Conservation (phyloP, 2,329 filamentous ascomycete species). For the Trichoderma pleuroti region DNA sequence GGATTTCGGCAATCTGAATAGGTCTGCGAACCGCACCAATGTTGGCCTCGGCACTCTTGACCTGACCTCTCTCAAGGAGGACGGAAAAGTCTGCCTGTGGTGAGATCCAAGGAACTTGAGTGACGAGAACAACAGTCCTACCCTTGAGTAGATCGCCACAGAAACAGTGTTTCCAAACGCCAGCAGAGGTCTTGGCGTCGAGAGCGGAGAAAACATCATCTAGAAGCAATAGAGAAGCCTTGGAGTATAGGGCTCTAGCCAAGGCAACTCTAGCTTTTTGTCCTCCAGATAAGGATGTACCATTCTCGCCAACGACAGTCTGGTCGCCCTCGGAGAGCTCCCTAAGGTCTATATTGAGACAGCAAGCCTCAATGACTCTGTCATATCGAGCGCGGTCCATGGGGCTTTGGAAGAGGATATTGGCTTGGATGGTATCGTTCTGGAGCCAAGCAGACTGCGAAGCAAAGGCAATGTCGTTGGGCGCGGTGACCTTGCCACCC, state of each 20-base stretch:
- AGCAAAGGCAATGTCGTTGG: constrained; percentile 53
- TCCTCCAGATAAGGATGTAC: constrained; percentile 53
- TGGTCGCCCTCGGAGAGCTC: constrained; percentile 49
- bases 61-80: constrained; percentile 43
- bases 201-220: constrained; percentile 60
- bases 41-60: constrained; percentile 42
- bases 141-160: constrained; percentile 52
- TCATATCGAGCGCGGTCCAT: constrained; percentile 54
- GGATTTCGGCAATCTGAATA: constrained; percentile 41
- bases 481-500: constrained; percentile 44
- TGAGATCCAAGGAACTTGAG: constrained; percentile 52
- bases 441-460: constrained; percentile 58
- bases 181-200: constrained; percentile 55
- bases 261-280: constrained; percentile 56
- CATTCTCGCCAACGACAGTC: constrained; percentile 53
- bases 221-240: constrained; percentile 51
- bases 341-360: constrained; percentile 47
- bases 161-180: constrained; percentile 56
- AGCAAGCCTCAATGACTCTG: constrained; percentile 53
- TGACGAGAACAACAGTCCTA: constrained; percentile 55
- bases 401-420: constrained; percentile 51
- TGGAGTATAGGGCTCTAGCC: constrained; percentile 56
- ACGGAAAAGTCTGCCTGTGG: constrained; percentile 49
- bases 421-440: constrained; percentile 53
- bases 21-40: constrained; percentile 44